Evolutionary conservation across 148 eudicot genomes (phyloP).

Genomic region (Chenopodium berlandieri): DNA sequence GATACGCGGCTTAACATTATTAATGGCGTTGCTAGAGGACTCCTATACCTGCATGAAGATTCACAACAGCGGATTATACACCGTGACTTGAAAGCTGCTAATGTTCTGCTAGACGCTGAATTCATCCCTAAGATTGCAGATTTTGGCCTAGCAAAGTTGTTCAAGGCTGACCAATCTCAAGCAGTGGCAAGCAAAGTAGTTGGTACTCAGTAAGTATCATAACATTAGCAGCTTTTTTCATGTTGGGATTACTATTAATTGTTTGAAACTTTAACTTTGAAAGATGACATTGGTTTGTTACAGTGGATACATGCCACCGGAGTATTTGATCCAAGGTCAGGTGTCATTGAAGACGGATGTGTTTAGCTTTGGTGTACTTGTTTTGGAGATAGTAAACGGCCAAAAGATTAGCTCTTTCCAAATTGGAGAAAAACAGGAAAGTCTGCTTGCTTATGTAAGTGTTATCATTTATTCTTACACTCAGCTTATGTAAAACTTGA

Average conservation of each 20-base stretch:
- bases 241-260: too few species aligned
- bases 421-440: too few species aligned
- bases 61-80: conserved; percentile 35
- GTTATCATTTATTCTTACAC: too few species aligned
- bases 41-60: conserved; percentile 9
- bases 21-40: conserved; percentile 37
- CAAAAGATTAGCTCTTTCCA: too few species aligned
- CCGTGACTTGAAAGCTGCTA: conserved; percentile 41
- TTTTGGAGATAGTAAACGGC: too few species aligned
- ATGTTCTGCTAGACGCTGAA: conserved; percentile 33
- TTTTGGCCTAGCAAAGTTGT: conserved; percentile 45
- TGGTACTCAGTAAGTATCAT: conserved; percentile 30
- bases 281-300: not conserved
- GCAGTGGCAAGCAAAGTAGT: conserved; percentile 32
- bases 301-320: conserved; percentile 39
- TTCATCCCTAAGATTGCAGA: conserved; percentile 52
- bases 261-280: not conserved
- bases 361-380: too few species aligned
- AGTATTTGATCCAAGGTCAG: conserved; percentile 32
- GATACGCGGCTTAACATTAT: conserved; percentile 32
- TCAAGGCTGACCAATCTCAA: conserved; percentile 26
- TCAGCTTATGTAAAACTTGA: too few species aligned
- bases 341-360: conserved; percentile 35
- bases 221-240: not conserved
- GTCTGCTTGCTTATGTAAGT: too few species aligned